Conservation (phyloP, 2,329 filamentous ascomycete genomes). For the Colletotrichum euphorbiae region DNA sequence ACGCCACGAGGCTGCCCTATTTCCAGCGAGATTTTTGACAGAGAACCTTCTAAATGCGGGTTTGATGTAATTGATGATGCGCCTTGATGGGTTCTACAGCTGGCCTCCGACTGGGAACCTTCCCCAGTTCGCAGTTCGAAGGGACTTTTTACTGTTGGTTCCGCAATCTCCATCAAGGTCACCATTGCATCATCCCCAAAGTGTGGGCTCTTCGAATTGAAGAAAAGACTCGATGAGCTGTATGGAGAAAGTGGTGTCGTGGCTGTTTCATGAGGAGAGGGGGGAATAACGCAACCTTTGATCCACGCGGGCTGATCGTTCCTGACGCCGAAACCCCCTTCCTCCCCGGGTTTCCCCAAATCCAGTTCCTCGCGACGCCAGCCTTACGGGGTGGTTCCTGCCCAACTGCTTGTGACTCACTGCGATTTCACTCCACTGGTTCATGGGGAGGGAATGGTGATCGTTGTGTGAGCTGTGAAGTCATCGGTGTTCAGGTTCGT, state of each 20-base stretch:
- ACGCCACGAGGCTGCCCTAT: constrained; percentile 11
- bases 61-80: not conserved
- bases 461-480: too few species aligned
- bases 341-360: too few species aligned
- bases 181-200: constrained; percentile 6
- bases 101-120: not conserved
- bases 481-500: too few species aligned
- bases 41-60: too few species aligned
- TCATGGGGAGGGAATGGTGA: too few species aligned
- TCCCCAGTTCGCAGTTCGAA: not conserved
- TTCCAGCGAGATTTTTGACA: not conserved
- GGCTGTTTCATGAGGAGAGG: constrained; percentile 1
- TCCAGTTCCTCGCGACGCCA: too few species aligned
- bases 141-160: not conserved
- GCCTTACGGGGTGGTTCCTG: too few species aligned
- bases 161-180: not conserved
- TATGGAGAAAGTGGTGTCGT: not conserved
- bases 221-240: not conserved
- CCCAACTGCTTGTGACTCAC: too few species aligned
- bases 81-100: not conserved
- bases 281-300: not conserved
- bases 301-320: not conserved
- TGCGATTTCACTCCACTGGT: too few species aligned
- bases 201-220: not conserved
- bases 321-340: not conserved